Evolutionary conservation across 306 rosid species (phyloP), one percentile per base, ranked within the genome.

Genomic region (Quercus robur): DNA sequence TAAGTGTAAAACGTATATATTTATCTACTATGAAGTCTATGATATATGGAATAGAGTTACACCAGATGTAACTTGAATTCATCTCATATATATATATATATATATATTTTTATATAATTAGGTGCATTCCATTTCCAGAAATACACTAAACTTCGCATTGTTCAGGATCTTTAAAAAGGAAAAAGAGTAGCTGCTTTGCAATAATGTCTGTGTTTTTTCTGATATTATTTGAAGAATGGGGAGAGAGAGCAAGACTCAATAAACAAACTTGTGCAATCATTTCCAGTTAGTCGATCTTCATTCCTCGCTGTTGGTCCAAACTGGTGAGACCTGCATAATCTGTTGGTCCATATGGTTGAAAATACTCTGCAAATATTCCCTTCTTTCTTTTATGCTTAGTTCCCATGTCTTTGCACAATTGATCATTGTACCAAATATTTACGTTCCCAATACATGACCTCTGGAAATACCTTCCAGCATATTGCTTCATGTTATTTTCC

Each of bases 371-470:
- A 13, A 81, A 61, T 74, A 68, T 0, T 0, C 76, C 73, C 23
- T 83, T 83, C 80, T 90, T 88, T 23, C 94, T 88, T 75, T 12
- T 78, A 56, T 72, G 81, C 35, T 90, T 76, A 12, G 73, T 35
- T 54, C 85, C 86, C 79, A 87, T 82, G 58, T 90, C 94, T 72
- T 72, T 86, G 80, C 90, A 86, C 62, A 88, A 17, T 0, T 84
- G 89, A 72, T 90, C 90, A 6, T 83, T 78, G 66, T 90, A 86
- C 86, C 87, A 88, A 0, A 84, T 84, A 8, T 26, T 49, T 8
- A 73, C 19, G 61, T 0, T 26, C 3, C 14, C 31, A 49, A 88
- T 61, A 73, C 94, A 90, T 35, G 81, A 51, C 57, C 80, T 88
- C 84, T 75, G 44, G n/a, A 70, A 59, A 31, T 77, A 59, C 0